Base-by-base conservation (phyloP, 495 filamentous ascomycete genomes). In the Usnea hakonensis region DNA sequence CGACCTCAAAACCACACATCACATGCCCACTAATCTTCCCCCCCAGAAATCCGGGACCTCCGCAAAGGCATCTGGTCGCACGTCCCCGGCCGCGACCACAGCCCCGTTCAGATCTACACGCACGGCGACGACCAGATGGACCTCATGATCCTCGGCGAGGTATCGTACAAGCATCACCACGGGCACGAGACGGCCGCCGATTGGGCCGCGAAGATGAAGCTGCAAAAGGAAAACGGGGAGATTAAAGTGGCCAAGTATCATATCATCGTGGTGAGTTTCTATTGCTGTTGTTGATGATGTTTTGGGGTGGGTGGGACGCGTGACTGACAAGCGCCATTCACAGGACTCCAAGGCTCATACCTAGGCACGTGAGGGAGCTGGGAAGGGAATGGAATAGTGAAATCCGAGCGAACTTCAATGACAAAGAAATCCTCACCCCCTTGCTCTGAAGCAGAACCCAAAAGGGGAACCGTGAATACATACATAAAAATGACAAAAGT, bases 251-350 rank as follows among this genome's bases (percentile, higher is more conserved):
- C 30, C 58, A n/a, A n/a, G 21, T 35, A 40, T 33, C 58, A 65
- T 33, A 61, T 65, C 41, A 61, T 65, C 30, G 63, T 64, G 41
- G 62, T 61, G 43, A 54, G 56, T 64, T n/a, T n/a, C n/a, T n/a
- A n/a, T n/a, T n/a, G n/a, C n/a, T n/a, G n/a, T n/a, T n/a, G n/a
- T n/a, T n/a, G n/a, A n/a, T n/a, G n/a, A n/a, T n/a, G n/a, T n/a
- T n/a, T n/a, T n/a, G n/a, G n/a, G n/a, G n/a, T n/a, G n/a, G n/a
- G n/a, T n/a, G n/a, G n/a, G n/a, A n/a, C n/a, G n/a, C n/a, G n/a
- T n/a, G n/a, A n/a, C n/a, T n/a, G n/a, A n/a, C n/a, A n/a, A n/a
- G n/a, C n/a, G n/a, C n/a, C n/a, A n/a, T n/a, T n/a, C n/a, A n/a
- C n/a, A n/a, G n/a, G n/a, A n/a, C n/a, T n/a, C n/a, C n/a, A n/a